phyloP scores from a whole-genome alignment of 2,329 filamentous ascomycete genomes.

The Sclerotinia borealis region DNA sequence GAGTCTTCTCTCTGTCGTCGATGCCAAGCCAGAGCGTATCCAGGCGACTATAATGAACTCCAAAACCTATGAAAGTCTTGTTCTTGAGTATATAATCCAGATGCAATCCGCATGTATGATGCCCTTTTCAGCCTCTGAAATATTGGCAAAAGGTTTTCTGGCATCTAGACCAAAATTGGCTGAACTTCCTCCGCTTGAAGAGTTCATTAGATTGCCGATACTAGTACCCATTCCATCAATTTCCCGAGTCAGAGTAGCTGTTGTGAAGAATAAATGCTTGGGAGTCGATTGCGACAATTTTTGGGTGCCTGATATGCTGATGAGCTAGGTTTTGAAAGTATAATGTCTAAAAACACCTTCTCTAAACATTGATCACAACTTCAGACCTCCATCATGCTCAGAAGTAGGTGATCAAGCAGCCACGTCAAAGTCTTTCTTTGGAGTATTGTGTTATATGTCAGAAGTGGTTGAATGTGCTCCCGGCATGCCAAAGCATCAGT shows the following conservation, averaged over 20 bases:
- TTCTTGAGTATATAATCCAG: conserved; percentile 17
- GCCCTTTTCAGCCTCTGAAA: conserved; percentile 46
- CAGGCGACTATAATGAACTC: conserved; percentile 21
- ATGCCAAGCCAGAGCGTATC: conserved; percentile 24
- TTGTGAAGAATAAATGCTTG: conserved; percentile 48
- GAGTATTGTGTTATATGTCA: conserved; percentile 43
- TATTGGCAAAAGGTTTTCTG: conserved; percentile 34
- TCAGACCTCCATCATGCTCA: conserved; percentile 40
- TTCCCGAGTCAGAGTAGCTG: conserved; percentile 43
- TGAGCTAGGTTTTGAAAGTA: conserved; percentile 18
- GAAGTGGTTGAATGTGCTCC: conserved; percentile 46
- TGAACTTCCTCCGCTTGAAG: conserved; percentile 42
- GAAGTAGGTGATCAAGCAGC: conserved; percentile 49
- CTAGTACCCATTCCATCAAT: neutral
- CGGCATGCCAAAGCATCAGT: conserved; percentile 50
- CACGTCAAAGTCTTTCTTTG: conserved; percentile 46
- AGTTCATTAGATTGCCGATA: conserved; percentile 35
- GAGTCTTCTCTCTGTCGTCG: conserved; percentile 18
- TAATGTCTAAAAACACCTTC: conserved; percentile 23
- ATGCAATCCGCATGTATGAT: conserved; percentile 42
- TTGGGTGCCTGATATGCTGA: conserved; percentile 28
- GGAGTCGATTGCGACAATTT: conserved; percentile 52
- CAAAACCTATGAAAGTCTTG: conserved; percentile 22
- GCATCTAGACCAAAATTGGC: conserved; percentile 51
- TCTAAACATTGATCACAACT: conserved; percentile 20